Base-by-base conservation (phyloP, 495 filamentous ascomycete genomes). In the Astrothelium macrocarpum region DNA sequence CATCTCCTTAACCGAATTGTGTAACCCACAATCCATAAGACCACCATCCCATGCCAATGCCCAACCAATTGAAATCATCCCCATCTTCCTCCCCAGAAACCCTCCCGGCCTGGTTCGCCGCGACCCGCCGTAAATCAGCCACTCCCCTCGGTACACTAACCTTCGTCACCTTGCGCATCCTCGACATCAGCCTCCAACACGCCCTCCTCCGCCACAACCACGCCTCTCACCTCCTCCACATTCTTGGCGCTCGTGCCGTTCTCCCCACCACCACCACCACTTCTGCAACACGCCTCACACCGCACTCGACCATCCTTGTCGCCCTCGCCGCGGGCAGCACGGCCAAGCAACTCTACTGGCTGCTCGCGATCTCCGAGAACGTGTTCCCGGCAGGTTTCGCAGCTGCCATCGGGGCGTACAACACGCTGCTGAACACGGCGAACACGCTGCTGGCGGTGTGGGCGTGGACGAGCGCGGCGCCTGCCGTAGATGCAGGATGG, bases 281-380 rank as follows among this genome's bases (percentile, higher is more conserved):
- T 10, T 11, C 32, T 10, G 32, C 32, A 11, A 10, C 36, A 2
- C 62, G 53, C 16, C 62, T 67, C 25, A 49, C 36, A 2, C 62
- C 65, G 11, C 64, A 60, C 39, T 39, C 64, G 14, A 18, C 31
- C 5, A 29, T 64, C 1, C 32, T 67, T 39, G 32, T 64, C 0
- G 34, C n/a, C 12, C 62, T 67, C 26, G 64, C 64, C 2, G 31
- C 23, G 20, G 65, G 62, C 53, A 67, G 53, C 31, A 23, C 65
- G 3, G 31, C 28, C 7, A 64, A 66, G 61, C 65, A 67, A 39
- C 49, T 67, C 62, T 64, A 60, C 65, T 67, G 65, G 65, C 39
- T 26, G 5, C 28, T 46, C 36, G 16, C 34, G n/a, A 32, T 67
- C 62, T 34, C 23, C 12, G 62, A 67, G 2, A 26, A 32, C 1